These are phyloP conservation scores for Trichoderma asperelloides DNA, from an alignment of 495 filamentous ascomycete genomes.

Conservation along the genomic window DNA sequence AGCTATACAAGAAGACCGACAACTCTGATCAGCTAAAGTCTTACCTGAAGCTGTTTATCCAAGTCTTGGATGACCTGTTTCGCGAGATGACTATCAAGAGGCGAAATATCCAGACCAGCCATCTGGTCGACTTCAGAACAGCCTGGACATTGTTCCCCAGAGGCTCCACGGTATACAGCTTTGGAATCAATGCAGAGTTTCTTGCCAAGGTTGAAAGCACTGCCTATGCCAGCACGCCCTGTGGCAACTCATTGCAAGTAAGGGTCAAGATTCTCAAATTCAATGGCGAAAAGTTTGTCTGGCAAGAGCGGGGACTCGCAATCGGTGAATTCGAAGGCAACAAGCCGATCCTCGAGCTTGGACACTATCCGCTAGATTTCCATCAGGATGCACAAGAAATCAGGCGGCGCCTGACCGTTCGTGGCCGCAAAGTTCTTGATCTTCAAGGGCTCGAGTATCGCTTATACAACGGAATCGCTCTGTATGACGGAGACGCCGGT, in stretches of 20 bases:
- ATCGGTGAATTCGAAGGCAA: constrained; percentile 21
- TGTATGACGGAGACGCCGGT: constrained; percentile 13
- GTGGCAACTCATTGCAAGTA: constrained; percentile 12
- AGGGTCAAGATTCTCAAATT: constrained; percentile 22
- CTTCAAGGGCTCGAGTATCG: constrained; percentile 26
- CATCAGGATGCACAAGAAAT: constrained; percentile 17
- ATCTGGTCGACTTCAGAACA: constrained; percentile 25
- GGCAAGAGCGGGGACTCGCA: constrained; percentile 16
- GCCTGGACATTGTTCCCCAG: constrained; percentile 31
- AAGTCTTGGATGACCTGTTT: constrained; percentile 29
- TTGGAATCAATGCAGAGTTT: constrained; percentile 23
- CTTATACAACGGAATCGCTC: constrained; percentile 24
- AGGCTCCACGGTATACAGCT: constrained; percentile 21
- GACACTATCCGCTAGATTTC: constrained; percentile 26
- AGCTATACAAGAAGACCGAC: constrained; percentile 13
- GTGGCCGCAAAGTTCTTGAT: constrained; percentile 25
- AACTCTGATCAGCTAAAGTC: constrained; percentile 15
- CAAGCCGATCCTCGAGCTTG: constrained; percentile 21
- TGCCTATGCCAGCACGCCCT: constrained; percentile 10
- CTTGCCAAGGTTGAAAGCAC: constrained; percentile 24
- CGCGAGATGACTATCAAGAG: constrained; percentile 22
- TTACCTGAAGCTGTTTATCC: constrained; percentile 24
- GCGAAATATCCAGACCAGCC: constrained; percentile 19
- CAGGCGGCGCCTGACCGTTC: constrained; percentile 16
- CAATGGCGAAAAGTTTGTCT: constrained; percentile 23